phyloP scores from a whole-genome alignment of 169 alveolate species.

The Cryptosporidium viatorum region DNA sequence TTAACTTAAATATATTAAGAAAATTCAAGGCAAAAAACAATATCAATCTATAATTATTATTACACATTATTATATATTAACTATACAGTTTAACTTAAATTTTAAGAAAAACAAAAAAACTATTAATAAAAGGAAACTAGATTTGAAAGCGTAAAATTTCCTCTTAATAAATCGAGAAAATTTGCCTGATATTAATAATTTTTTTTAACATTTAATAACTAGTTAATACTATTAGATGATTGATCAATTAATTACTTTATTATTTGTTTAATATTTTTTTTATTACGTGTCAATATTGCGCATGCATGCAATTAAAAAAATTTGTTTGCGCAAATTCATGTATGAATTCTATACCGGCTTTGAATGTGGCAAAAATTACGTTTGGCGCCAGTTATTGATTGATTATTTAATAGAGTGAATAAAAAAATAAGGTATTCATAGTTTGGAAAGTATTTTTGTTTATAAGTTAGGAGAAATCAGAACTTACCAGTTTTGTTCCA shows the following conservation, averaged over 20 bases:
- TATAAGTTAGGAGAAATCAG: neutral
- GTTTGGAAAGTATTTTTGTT: neutral
- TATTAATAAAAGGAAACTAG: neutral
- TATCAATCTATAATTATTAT: no score
- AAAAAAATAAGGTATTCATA: neutral
- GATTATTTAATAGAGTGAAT: neutral
- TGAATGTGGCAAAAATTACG: constrained; percentile 3
- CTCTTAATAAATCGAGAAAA: no score
- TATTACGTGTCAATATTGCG: neutral
- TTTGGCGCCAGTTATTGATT: neutral
- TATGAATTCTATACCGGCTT: neutral
- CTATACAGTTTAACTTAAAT: no score
- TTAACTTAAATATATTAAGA: no score
- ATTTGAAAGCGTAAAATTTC: neutral
- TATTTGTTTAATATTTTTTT: neutral
- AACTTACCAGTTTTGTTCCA: neutral
- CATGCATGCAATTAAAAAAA: neutral
- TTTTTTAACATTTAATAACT: no score
- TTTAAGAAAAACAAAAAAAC: no score
- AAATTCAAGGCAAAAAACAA: no score
- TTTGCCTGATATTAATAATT: no score
- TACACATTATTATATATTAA: no score
- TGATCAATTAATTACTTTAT: neutral
- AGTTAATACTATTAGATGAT: no score
- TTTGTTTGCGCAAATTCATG: neutral